Evolutionary conservation across 108 stramenopile genomes (phyloP), one percentile per base, ranked within the genome.

Genomic region (Skeletonema marinoi): DNA sequence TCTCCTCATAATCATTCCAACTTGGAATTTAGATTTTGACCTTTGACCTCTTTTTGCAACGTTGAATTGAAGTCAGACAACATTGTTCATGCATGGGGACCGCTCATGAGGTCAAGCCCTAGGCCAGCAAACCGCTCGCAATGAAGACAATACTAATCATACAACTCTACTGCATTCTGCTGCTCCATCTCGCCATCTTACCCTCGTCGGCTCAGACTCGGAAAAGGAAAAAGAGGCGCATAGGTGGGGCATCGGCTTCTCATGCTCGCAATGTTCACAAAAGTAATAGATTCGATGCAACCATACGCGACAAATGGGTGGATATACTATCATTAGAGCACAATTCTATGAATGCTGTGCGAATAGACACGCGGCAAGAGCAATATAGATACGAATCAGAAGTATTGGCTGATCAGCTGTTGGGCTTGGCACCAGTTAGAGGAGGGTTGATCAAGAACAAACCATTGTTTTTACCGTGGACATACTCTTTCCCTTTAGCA

Each of bases 271-370:
- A 7, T 1, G 19, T 56, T 21, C 54, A 68, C 60, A 30, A 78
- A 78, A 60, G 50, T 63, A 63, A 19, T 63, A 42, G 31, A 36
- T 46, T 32, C 25, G 14, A 35, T 5, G 75, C 71, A 39, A 65
- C 66, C 10, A n/a, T 56, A 25, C 54, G 71, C 46, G 78, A 78
- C 33, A 41, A 66, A 71, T 78, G 78, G 78, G 14, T 72, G 30
- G 78, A 71, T 17, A 21, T 78, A 58, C 33, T 78, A 30, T 17
- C 60, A 50, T 66, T 54, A 29, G 36, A 54, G 10, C 38, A 71
- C 7, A 21, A 67, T 3, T 17, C 69, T 30, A 19, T 12, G 21
- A 72, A 78, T 71, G 58, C 44, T n/a, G 64, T 78, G 4, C 70
- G 78, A 44, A 68, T 67, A 66, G 78, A 61, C n/a, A 67, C 61